Evolutionary conservation across 139 green algal species (phyloP).

Genomic region (Volvox africanus): DNA sequence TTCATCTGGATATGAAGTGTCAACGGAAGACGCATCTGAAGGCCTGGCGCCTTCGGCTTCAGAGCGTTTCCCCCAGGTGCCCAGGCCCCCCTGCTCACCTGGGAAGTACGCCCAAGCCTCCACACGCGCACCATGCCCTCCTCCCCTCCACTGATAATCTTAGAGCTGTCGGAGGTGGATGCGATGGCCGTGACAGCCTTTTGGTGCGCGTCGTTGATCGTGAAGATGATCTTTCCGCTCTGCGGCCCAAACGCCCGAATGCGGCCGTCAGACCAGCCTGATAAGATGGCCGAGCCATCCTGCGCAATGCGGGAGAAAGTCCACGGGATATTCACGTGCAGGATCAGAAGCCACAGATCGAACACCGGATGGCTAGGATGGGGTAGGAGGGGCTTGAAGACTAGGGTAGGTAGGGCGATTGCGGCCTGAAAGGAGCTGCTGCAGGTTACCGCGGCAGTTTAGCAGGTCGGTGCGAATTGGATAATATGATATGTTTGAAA

Average conservation of each 20-base stretch:
- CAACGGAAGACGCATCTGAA: too few relatives aligned
- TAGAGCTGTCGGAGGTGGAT: slow-evolving; percentile 64
- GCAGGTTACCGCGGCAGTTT: too few relatives aligned
- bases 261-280: slow-evolving; percentile 85
- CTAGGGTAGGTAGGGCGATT: too few relatives aligned
- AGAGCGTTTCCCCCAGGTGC: too few relatives aligned
- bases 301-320: slow-evolving; percentile 8
- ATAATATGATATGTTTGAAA: too few relatives aligned
- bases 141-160: slow-evolving; percentile 80
- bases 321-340: too few relatives aligned
- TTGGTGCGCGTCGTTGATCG: slow-evolving; percentile 86
- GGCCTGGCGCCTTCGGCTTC: too few relatives aligned
- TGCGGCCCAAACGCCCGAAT: slow-evolving; percentile 89
- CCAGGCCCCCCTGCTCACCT: slow-evolving; percentile 12
- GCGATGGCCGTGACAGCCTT: slow-evolving; percentile 84
- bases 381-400: too few relatives aligned
- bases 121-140: slow-evolving; percentile 82
- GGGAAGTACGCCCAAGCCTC: slow-evolving; percentile 70
- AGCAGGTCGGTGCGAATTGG: too few relatives aligned
- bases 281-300: slow-evolving; percentile 81
- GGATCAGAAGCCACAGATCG: too few relatives aligned
- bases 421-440: too few relatives aligned
- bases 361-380: too few relatives aligned
- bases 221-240: slow-evolving; percentile 86
- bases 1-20: neutral